Conservation (phyloP, 1,139 yeast species). For the Hyphopichia buzzinii region DNA sequence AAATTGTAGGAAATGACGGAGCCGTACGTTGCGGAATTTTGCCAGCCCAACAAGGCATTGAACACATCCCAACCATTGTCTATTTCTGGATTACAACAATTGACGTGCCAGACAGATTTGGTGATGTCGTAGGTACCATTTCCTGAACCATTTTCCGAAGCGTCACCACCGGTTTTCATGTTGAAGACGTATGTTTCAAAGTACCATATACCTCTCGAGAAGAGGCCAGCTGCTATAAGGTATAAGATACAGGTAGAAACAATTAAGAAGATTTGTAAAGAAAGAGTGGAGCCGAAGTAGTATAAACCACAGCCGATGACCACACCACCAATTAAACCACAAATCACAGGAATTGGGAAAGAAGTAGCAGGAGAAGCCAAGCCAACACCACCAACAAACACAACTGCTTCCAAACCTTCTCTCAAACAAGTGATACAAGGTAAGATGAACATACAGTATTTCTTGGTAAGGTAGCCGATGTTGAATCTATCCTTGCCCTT, state of each 20-base stretch:
- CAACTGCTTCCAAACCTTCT: conserved; percentile 92
- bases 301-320: conserved; percentile 65
- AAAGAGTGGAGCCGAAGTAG: conserved; percentile 72
- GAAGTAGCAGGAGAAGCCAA: conserved; percentile 72
- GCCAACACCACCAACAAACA: conserved; percentile 89
- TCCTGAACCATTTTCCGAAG: conserved; percentile 85
- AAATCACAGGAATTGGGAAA: conserved; percentile 80
- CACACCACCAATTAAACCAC: conserved; percentile 74
- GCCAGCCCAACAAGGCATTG: conserved; percentile 87
- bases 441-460: conserved; percentile 73
- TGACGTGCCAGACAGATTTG: conserved; percentile 85
- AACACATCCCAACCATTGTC: conserved; percentile 94
- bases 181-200: conserved; percentile 67
- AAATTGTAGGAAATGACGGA: conserved; percentile 80
- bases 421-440: conserved; percentile 83
- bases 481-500: conserved; percentile 29
- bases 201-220: conserved; percentile 88
- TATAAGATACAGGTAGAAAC: conserved; percentile 80
- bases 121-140: conserved; percentile 85
- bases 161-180: conserved; percentile 78
- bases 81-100: conserved; percentile 86
- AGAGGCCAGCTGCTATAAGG: conserved; percentile 82
- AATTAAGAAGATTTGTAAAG: conserved; percentile 77
- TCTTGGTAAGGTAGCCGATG: conserved; percentile 44
- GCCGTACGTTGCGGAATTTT: conserved; percentile 86